A percentile compares a stretch with the other conserved stretches of the same genome.
Conservation (phyloP, 257 asterid species). For the Solanum piurae region DNA sequence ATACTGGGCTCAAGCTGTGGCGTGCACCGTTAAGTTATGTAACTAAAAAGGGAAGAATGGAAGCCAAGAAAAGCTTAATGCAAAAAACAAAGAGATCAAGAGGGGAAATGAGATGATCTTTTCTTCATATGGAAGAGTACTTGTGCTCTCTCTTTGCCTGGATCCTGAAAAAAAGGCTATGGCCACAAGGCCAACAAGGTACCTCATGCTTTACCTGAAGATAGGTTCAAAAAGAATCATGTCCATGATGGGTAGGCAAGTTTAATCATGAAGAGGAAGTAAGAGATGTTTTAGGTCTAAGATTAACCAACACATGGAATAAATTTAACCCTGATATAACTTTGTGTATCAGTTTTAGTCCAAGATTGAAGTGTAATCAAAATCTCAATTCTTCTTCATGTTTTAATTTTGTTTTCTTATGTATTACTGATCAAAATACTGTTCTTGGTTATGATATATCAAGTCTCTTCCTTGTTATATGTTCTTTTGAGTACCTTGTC, state of each 20-base stretch:
- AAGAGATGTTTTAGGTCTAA: background rate
- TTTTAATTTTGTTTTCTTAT: background rate
- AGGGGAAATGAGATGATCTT: background rate
- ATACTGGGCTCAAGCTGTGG: constrained; percentile 38
- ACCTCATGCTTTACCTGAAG: constrained; percentile 10
- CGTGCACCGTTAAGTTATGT: constrained; percentile 30
- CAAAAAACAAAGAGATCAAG: background rate
- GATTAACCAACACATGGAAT: background rate
- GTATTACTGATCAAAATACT: background rate
- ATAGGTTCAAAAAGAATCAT: background rate
- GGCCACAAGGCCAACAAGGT: background rate
- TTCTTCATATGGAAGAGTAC: background rate
- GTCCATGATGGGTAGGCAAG: constrained; percentile 11
- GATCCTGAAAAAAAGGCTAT: background rate
- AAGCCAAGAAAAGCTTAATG: background rate
- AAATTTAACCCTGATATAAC: background rate
- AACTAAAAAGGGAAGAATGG: constrained; percentile 4
- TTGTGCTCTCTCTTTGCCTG: background rate
- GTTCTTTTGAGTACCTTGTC: background rate
- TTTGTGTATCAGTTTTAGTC: background rate
- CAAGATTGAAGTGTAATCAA: background rate
- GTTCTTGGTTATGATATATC: background rate
- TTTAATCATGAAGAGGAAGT: background rate
- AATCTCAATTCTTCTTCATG: background rate
- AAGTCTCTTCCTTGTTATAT: background rate